A percentile compares a stretch with the other conserved stretches of the same genome.
Conservation (phyloP, 2,329 filamentous ascomycete species). For the Didymella arachidicola region DNA sequence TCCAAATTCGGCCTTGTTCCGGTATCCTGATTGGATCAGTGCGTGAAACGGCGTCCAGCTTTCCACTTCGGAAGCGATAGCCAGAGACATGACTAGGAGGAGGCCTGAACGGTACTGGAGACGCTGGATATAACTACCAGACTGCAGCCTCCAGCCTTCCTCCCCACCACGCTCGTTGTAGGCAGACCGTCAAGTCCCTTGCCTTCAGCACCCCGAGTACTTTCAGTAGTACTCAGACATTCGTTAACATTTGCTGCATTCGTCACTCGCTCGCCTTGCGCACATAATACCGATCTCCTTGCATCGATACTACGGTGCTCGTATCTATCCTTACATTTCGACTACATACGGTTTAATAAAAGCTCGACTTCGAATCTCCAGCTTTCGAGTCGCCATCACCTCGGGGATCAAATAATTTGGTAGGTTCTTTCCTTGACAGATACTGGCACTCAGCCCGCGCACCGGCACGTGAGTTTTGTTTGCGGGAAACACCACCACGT, state of each 20-base stretch:
- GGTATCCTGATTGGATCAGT: slow-evolving; percentile 9
- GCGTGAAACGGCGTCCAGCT: slow-evolving; percentile 22
- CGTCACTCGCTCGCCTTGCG: slow-evolving; percentile 22
- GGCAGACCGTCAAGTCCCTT: slow-evolving; percentile 36
- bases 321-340: slow-evolving; percentile 15
- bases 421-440: slow-evolving; percentile 11
- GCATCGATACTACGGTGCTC: slow-evolving; percentile 18
- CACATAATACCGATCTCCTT: slow-evolving; percentile 20
- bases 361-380: slow-evolving; percentile 1
- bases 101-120: slow-evolving; percentile 18
- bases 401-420: slow-evolving; percentile 8
- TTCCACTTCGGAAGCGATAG: slow-evolving; percentile 18
- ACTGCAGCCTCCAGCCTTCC: slow-evolving; percentile 22
- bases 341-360: slow-evolving; percentile 12
- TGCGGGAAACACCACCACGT: slow-evolving; percentile 13
- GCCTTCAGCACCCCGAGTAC: slow-evolving; percentile 33
- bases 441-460: background rate
- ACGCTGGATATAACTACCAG: slow-evolving; percentile 32
- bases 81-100: slow-evolving; percentile 27
- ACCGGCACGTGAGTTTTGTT: background rate
- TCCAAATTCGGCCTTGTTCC: slow-evolving; percentile 26
- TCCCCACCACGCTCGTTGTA: slow-evolving; percentile 35
- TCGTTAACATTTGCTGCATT: slow-evolving; percentile 25
- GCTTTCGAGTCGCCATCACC: slow-evolving; percentile 5
- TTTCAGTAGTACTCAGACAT: slow-evolving; percentile 24